Base-by-base conservation (phyloP, 1,284 basidiomycete genomes). In the Puccinia polysora region DNA sequence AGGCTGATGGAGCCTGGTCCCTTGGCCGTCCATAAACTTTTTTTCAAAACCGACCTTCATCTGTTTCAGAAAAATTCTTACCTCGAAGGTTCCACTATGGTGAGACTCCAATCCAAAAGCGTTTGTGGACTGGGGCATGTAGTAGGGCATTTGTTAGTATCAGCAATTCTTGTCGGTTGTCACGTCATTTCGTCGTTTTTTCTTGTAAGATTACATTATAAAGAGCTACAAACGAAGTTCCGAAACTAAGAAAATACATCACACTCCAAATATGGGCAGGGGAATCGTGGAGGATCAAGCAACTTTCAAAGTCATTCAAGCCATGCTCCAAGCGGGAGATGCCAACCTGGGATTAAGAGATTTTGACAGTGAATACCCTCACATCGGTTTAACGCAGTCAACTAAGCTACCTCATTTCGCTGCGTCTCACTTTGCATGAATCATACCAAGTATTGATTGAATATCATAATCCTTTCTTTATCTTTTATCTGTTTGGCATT, bases 201-300 rank as follows among this genome's bases (percentile, higher is more conserved):
- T n/a, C n/a, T n/a, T n/a, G n/a, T n/a, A n/a, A n/a, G n/a, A n/a
- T n/a, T n/a, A n/a, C n/a, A n/a, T n/a, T n/a, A n/a, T n/a, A n/a
- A n/a, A n/a, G n/a, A n/a, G n/a, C n/a, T n/a, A n/a, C n/a, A n/a
- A n/a, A n/a, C n/a, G n/a, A n/a, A n/a, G n/a, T n/a, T n/a, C n/a
- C n/a, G n/a, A n/a, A n/a, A n/a, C n/a, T n/a, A n/a, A n/a, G n/a
- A n/a, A n/a, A n/a, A n/a, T n/a, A n/a, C n/a, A n/a, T n/a, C n/a
- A n/a, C n/a, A n/a, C n/a, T n/a, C n/a, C n/a, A n/a, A n/a, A n/a
- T n/a, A n/a, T n/a, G n/a, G n/a, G n/a, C n/a, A 58, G 56, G 20
- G 56, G 56, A 2, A 58, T 58, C 40, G 56, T 34, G 56, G 56
- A 58, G 56, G 56, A 58, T 14, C 18, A 23, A 14, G 56, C 56